Base-by-base conservation (phyloP, 805 yeast genomes). In the Huiozyma naganishii region DNA sequence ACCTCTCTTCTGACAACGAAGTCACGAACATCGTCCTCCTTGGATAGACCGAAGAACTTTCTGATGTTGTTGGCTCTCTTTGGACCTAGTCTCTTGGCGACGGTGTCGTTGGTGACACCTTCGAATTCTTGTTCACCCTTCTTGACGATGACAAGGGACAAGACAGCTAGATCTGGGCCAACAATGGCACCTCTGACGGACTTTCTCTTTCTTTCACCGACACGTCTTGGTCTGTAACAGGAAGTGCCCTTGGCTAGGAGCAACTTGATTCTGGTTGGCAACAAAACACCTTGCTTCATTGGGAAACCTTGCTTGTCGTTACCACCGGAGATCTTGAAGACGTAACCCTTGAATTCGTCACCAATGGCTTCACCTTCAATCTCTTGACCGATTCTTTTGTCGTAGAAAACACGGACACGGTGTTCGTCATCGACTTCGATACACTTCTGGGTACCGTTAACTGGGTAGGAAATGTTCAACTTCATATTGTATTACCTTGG, bases 231-330 rank as follows among this genome's bases (percentile, higher is more conserved):
- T 80, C 98, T 90, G 95, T 92, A 90, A 80, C 97, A 90, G 62
- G 97, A 86, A 78, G 76, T 83, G 67, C 90, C 95, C 76, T 87
- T 81, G 62, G 95, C 72, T 69, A 90, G 79, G 69, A 90, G 80
- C 66, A 90, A 80, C 72, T 85, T 88, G 65, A 90, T 97, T 83
- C 98, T 92, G 82, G 92, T 87, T 75, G 98, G 97, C 79, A 87
- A 92, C 81, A 90, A 77, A 59, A 90, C 97, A 83, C 98, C 98
- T 77, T 92, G 97, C 77, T 89, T 92, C 97, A 92, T 92, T 77
- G 98, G 97, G 95, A 90, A 90, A 79, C 98, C 98, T 80, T 90
- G 98, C 79, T 90, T 90, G 80, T 90, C 98, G 84, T 92, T 92
- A 83, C 98, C 98, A 71, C 98, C 98, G 64, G 97, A 75, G 73